Base-by-base conservation (phyloP, 345 rosid species). In the Aethionema arabicum region DNA sequence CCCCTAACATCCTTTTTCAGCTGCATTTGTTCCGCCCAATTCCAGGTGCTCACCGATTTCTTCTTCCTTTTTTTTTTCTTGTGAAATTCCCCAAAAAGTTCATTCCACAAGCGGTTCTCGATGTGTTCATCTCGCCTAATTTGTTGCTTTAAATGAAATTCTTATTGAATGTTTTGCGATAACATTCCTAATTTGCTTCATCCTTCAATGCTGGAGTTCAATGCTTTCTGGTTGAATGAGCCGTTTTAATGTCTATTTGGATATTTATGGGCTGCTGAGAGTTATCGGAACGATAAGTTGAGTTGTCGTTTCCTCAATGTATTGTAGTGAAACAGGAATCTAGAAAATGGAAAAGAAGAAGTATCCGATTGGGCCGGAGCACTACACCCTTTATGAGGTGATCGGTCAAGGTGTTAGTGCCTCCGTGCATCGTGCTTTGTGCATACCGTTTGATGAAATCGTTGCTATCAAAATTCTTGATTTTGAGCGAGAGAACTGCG, bases 381-480 rank as follows among this genome's bases (percentile, higher is more conserved):
- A 80, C 54, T 92, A 92, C 68, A 54, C 61, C 0, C 72, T 92
- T 14, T 83, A 78, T 42, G 98, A 92, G 72, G 91, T 85, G 66
- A 81, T 92, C 16, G 98, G 98, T 0, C 95, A 89, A 52, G 97
- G 98, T 30, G 93, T 87, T 4, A 92, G 98, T 65, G 98, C 98
- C 45, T 53, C 87, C 5, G 97, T 92, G 31, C 88, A 77, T 54
- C 95, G 97, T 12, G 93, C 97, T 61, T 64, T 87, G 39, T 92
- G 98, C 42, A 64, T 82, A 33, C 80, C 96, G 0, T 72, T 80
- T 58, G 77, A 80, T 45, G 95, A 92, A 73, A 61, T 89, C 53
- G 95, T 92, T 46, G 96, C 97, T 31, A 82, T 92, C 72, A 92
- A 92, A 84, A 87, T 92, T 75, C 96, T 92, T 52, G 98, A 92